Conservation (phyloP, 768 basidiomycete species). For the Calocybe gangraenosa region DNA sequence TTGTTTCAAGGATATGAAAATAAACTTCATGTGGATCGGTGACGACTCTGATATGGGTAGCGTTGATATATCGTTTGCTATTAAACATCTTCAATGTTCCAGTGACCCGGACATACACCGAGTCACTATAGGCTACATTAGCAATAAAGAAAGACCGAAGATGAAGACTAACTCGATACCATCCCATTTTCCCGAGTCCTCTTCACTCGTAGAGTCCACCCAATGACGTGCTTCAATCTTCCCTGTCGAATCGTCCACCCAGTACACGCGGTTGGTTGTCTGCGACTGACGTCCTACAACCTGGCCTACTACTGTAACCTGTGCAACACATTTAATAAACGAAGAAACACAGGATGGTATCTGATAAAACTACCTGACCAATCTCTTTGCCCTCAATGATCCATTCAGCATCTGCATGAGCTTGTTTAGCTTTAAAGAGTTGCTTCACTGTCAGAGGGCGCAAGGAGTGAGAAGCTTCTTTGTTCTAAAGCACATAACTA, state of each 20-base stretch:
- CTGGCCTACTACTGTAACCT: conserved; percentile 76
- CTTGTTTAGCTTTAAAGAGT: conserved; percentile 70
- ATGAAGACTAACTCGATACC: conserved; percentile 37
- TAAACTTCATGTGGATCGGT: conserved; percentile 73
- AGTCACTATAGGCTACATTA: conserved; percentile 44
- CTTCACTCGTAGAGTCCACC: conserved; percentile 63
- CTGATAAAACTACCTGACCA: conserved; percentile 55
- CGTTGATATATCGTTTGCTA: conserved; percentile 78
- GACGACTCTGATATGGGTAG: conserved; percentile 64
- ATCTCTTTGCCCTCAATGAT: conserved; percentile 75
- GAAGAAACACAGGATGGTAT: background rate
- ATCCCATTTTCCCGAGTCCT: conserved; percentile 45
- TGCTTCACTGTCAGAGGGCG: conserved; percentile 80
- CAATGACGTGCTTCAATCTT: conserved; percentile 76
- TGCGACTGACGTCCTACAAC: conserved; percentile 64
- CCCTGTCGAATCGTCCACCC: conserved; percentile 85
- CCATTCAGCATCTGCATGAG: conserved; percentile 88
- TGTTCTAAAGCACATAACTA: conserved; percentile 21
- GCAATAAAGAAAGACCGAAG: background rate
- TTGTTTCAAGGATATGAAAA: conserved; percentile 77
- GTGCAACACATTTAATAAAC: background rate
- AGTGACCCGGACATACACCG: conserved; percentile 75
- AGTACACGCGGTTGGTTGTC: conserved; percentile 77
- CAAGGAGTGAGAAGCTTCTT: conserved; percentile 33
- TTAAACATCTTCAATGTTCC: conserved; percentile 82